These are phyloP conservation scores for Pythium rishiriense DNA, from an alignment of 352 stramenopile genomes.

Conservation along the genomic window DNA sequence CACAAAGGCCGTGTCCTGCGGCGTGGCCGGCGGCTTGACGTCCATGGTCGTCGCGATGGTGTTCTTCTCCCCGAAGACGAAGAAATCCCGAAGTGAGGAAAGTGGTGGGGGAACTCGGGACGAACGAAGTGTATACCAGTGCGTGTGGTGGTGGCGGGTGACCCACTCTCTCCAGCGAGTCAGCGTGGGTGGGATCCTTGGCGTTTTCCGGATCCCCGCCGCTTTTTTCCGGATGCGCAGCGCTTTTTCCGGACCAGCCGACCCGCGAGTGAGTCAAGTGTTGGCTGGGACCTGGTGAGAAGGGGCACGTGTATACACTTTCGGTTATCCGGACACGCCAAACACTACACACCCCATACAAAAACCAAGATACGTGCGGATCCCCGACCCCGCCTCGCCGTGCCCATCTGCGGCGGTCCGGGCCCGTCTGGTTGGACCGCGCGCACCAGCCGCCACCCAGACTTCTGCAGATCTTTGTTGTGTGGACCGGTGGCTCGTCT, in stretches of 20 bases:
- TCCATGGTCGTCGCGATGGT: slow-evolving; percentile 2
- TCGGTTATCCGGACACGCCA: slow-evolving; percentile 13
- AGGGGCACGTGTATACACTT: slow-evolving; percentile 12
- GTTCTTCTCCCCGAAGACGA: background rate
- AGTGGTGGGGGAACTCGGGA: background rate
- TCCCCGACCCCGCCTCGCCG: slow-evolving; percentile 11
- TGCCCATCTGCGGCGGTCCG: too few species aligned
- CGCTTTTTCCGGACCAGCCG: too few species aligned
- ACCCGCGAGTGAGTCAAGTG: background rate
- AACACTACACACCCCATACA: slow-evolving; percentile 11
- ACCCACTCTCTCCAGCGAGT: too few species aligned
- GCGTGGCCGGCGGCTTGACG: slow-evolving; percentile 33
- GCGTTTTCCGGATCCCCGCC: too few species aligned
- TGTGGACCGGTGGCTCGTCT: background rate
- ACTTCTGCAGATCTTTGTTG: background rate
- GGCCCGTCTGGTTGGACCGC: too few species aligned
- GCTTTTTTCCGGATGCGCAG: too few species aligned
- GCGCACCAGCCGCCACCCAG: background rate
- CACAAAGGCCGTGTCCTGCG: slow-evolving; percentile 32
- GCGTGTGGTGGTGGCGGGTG: too few species aligned
- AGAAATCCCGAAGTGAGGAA: background rate
- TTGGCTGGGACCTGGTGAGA: background rate
- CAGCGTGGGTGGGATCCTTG: too few species aligned
- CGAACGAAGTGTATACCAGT: too few species aligned
- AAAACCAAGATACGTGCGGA: background rate